Base-by-base conservation (phyloP, 768 basidiomycete genomes). In the Cystobasidium ongulense region DNA sequence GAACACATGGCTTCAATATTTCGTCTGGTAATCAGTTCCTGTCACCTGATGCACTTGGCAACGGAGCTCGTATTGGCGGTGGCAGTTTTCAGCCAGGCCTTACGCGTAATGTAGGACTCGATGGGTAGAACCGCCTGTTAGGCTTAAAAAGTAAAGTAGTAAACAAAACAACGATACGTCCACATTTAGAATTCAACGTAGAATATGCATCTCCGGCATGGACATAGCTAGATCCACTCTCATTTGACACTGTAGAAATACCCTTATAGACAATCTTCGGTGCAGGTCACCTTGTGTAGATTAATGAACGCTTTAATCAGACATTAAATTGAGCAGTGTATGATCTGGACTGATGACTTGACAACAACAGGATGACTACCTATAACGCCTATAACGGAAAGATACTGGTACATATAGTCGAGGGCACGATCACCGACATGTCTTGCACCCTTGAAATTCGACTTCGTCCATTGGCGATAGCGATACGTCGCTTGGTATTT, bases 401-500 rank as follows among this genome's bases (percentile, higher is more conserved):
- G 46, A 50, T 17, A 21, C 7, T 39, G 39, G 8, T 39, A 7
- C n/a, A n/a, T 50, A 4, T 27, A 38, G 17, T 29, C 18, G 57
- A 11, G 29, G 13, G 25, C 29, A 18, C 18, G 25, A 61, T 38
- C 36, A 64, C 41, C 54, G 43, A 46, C 74, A 75, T 11, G 74
- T 75, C 70, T 72, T 72, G 43, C 74, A 75, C 7, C 67, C 67
- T 23, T 75, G 50, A 46, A 75, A 75, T 27, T 75, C 52, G 25
- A 75, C 73, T 41, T 72, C 73, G 29, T 74, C 71, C 54, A 61
- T 72, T 18, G 57, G 39, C 27, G 39, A 3, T 18, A 59, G 53
- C 15, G 23, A 29, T n/a, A 29, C 8, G 41, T 41, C 50, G 10
- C 50, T 31, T 17, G 50, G 39, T n/a, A 35, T 2, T 29, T 43